phyloP scores from a whole-genome alignment of 169 alveolate species.

The Eimeria mitis region DNA sequence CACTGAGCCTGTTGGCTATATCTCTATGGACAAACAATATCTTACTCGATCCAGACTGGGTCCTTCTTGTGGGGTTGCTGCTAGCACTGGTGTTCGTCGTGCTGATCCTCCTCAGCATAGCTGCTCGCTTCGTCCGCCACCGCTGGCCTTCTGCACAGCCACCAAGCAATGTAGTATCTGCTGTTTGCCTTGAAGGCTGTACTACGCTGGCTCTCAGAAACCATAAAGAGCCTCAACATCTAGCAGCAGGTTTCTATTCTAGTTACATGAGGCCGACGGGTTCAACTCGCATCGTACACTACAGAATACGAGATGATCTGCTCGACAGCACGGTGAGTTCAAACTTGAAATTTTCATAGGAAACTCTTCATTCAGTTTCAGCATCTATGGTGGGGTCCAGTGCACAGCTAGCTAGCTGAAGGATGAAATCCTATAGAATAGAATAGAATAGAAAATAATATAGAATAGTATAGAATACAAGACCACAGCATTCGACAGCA shows the following conservation, averaged over 20 bases:
- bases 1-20: slow-evolving; percentile 65
- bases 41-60: slow-evolving; percentile 50
- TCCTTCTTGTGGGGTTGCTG: slow-evolving; percentile 52
- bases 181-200: slow-evolving; percentile 8
- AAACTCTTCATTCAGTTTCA: not conserved
- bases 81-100: slow-evolving; percentile 27
- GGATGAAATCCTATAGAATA: not conserved
- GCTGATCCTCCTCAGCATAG: slow-evolving; percentile 21
- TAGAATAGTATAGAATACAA: too few species aligned
- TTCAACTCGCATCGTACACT: slow-evolving; percentile 21
- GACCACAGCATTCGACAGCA: too few species aligned
- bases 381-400: not conserved
- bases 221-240: slow-evolving; percentile 1
- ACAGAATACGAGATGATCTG: slow-evolving; percentile 56
- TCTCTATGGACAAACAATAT: slow-evolving; percentile 32
- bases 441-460: too few species aligned
- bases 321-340: slow-evolving; percentile 52
- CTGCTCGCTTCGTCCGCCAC: slow-evolving; percentile 56
- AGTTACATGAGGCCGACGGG: slow-evolving; percentile 42
- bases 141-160: slow-evolving; percentile 37
- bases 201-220: not conserved
- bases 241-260: not conserved
- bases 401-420: not conserved
- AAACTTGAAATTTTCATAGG: not conserved
- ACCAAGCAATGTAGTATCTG: not conserved